Base-by-base conservation (phyloP, 257 asterid genomes). In the Voacanga thouarsii region DNA sequence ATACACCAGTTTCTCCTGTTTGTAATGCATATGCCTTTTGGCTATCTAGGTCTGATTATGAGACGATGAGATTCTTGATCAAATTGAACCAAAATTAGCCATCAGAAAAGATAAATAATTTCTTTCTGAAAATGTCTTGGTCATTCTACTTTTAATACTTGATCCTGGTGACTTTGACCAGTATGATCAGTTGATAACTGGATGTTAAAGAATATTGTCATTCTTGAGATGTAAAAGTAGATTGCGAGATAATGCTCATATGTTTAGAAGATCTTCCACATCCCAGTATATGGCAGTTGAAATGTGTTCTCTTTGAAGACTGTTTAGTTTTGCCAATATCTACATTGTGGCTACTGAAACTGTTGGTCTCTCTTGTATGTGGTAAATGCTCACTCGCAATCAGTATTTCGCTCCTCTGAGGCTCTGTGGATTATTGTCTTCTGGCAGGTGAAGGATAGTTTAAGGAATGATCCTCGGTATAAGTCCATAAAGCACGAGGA, bases 401-500 rank as follows among this genome's bases (percentile, higher is more conserved):
- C 67, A 5, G 71, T 67, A 64, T 55, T 61, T 24, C 45, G 61
- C 80, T 28, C 49, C 71, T 70, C 71, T 53, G 74, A 53, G 64
- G 75, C 69, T 66, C 37, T 61, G 72, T 74, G 74, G 65, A 73
- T 71, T 67, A 84, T 80, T 81, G 74, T 73, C 30, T 33, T 84
- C 50, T 87, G 80, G 81, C 86, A 96, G 99, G 96, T 96, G 84
- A 96, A 93, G 87, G 97, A 93, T 83, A 78, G 85, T 86, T 80
- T 96, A 55, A 90, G 90, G 85, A 75, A 84, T 88, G 98, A 96
- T 87, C 93, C 95, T 66, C 85, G 99, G 67, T 93, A 93, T 92
- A 96, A 89, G 87, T 86, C 94, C 70, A 90, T 92, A 81, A 88
- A 87, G 89, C 96, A 90, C 75, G 98, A 96, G 80, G 97, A 93